phyloP scores from a whole-genome alignment of 768 basidiomycete species.

The Mycena alexandri region DNA sequence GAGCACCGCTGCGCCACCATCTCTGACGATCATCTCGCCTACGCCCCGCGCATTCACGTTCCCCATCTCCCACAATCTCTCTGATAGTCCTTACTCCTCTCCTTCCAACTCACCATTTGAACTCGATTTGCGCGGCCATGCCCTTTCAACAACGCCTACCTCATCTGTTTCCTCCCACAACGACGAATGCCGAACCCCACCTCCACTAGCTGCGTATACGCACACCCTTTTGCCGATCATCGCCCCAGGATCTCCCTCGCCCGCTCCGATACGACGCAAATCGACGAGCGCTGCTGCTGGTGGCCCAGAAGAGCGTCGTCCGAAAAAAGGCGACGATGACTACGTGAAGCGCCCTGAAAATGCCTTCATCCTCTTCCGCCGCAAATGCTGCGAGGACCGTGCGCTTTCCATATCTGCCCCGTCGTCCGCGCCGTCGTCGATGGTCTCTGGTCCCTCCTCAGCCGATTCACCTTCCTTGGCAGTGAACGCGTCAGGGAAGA shows the following conservation, averaged over 20 bases:
- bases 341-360: slow-evolving; percentile 88
- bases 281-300: slow-evolving; percentile 37
- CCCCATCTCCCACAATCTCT: slow-evolving; percentile 69
- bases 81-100: slow-evolving; percentile 78
- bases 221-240: neutral
- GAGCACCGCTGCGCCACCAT: slow-evolving; percentile 9
- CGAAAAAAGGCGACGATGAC: slow-evolving; percentile 74
- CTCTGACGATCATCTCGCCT: slow-evolving; percentile 58
- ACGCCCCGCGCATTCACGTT: slow-evolving; percentile 81
- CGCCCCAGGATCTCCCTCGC: neutral
- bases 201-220: neutral
- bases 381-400: slow-evolving; percentile 81
- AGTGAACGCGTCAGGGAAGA: slow-evolving; percentile 58
- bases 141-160: slow-evolving; percentile 3
- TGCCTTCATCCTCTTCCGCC: slow-evolving; percentile 86
- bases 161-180: slow-evolving; percentile 47
- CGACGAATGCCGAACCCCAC: slow-evolving; percentile 51
- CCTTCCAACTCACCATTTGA: slow-evolving; percentile 80
- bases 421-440: slow-evolving; percentile 6
- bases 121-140: slow-evolving; percentile 57
- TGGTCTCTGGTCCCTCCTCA: neutral
- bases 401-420: neutral
- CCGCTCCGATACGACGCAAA: too few relatives aligned
- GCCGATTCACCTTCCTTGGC: slow-evolving; percentile 26
- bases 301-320: slow-evolving; percentile 33